Evolutionary conservation across 192 early-diverging fungal species (phyloP).

Genomic region (Piromyces sp.): DNA sequence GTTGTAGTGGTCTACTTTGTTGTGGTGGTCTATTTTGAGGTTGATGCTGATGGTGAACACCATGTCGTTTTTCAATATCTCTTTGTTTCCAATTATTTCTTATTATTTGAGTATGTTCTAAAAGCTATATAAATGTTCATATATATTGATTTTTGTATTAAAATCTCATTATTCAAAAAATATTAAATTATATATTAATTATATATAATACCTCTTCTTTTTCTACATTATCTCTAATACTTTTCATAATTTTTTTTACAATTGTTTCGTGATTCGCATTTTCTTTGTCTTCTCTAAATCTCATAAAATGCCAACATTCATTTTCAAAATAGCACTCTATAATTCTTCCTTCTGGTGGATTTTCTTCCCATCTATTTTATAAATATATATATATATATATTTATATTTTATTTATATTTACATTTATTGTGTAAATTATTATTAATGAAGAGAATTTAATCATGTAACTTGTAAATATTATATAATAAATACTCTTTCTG

Average conservation of each 20-base stretch:
- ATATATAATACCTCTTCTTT: conserved; percentile 17
- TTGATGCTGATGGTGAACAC: neutral
- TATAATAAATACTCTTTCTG: conserved; percentile 9
- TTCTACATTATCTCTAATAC: conserved; percentile 56
- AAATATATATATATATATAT: neutral
- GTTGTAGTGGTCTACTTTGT: neutral
- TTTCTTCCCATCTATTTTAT: conserved; percentile 8
- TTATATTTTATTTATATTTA: too few species aligned
- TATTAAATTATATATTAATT: too few species aligned
- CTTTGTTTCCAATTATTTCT: neutral
- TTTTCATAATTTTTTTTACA: conserved; percentile 37
- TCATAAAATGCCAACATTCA: conserved; percentile 52
- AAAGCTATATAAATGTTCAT: neutral
- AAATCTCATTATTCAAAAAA: too few species aligned
- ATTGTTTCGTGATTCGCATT: conserved; percentile 47
- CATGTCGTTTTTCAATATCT: neutral
- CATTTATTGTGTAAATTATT: too few species aligned
- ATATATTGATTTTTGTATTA: neutral
- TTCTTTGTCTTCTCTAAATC: conserved; percentile 63
- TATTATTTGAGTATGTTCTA: neutral
- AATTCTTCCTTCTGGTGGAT: conserved; percentile 29
- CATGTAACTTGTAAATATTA: too few species aligned
- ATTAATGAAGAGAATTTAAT: too few species aligned
- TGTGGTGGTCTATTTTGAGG: neutral
- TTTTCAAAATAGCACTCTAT: conserved; percentile 47